A percentile compares a stretch with the other conserved stretches of the same genome.
Conservation (phyloP, 805 yeast genomes). For the Spathaspora girioi region DNA sequence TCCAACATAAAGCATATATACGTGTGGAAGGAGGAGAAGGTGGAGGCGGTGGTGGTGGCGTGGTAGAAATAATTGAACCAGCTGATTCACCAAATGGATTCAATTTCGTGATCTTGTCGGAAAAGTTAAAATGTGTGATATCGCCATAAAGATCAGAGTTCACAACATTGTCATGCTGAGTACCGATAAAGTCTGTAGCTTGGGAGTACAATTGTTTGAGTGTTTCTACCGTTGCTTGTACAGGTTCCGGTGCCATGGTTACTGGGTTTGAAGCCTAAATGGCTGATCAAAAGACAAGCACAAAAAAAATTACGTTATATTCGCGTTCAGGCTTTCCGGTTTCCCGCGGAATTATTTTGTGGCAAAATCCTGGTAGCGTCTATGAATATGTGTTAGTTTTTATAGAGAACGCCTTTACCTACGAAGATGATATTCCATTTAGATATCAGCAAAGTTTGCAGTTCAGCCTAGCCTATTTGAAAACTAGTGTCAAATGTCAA, state of each 20-base stretch:
- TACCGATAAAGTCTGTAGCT: constrained; percentile 17
- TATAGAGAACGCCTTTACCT: background rate
- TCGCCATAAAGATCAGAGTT: constrained; percentile 14
- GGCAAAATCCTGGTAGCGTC: background rate
- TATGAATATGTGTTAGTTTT: background rate
- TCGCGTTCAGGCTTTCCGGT: background rate
- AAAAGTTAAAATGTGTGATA: constrained; percentile 2
- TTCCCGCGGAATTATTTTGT: background rate
- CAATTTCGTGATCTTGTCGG: constrained; percentile 10
- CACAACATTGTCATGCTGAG: constrained; percentile 21
- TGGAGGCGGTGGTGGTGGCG: constrained; percentile 2
- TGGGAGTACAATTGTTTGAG: constrained; percentile 18
- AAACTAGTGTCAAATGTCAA: too few species aligned
- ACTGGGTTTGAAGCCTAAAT: background rate
- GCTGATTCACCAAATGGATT: constrained; percentile 2
- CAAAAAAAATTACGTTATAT: background rate
- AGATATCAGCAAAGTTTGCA: too few species aligned
- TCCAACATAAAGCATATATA: background rate
- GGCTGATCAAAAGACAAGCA: background rate
- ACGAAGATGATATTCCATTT: background rate
- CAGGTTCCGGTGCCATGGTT: constrained; percentile 44
- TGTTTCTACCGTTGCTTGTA: constrained; percentile 32
- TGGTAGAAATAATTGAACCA: background rate
- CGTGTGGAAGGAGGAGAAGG: background rate
- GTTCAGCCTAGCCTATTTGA: too few species aligned